Evolutionary conservation across 805 yeast species (phyloP).

Genomic region (Dipodascus geniculatus): DNA sequence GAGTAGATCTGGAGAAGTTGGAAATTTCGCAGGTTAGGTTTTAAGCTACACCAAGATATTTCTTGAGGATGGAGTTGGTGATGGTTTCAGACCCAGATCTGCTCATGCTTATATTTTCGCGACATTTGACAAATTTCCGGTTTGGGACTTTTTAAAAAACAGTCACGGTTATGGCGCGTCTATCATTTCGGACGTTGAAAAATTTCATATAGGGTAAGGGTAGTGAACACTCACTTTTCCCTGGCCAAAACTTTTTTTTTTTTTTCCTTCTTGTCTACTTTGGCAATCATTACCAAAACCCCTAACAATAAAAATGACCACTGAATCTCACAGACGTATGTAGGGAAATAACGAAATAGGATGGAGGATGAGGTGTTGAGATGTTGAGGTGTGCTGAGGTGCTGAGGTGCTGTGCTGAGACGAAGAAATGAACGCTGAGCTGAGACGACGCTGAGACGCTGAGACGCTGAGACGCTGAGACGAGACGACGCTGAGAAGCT

Average conservation of each 20-base stretch:
- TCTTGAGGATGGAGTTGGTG: background rate
- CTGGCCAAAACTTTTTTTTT: background rate
- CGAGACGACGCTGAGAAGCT: too few relatives aligned
- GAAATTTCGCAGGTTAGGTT: background rate
- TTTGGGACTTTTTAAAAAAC: background rate
- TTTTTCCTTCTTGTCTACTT: background rate
- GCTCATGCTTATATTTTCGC: background rate
- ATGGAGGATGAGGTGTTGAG: too few relatives aligned
- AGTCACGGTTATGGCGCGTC: background rate
- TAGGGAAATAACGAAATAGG: slow-evolving; percentile 16
- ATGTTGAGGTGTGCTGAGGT: too few relatives aligned
- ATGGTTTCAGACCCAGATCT: too few relatives aligned
- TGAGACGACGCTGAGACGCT: too few relatives aligned
- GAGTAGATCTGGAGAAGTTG: background rate
- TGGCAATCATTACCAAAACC: background rate
- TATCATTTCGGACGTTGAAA: background rate
- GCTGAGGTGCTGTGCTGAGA: too few relatives aligned
- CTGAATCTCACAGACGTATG: slow-evolving; percentile 97
- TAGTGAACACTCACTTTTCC: background rate
- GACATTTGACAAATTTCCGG: background rate
- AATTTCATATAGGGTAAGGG: background rate
- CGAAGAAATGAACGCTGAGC: too few relatives aligned
- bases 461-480: too few relatives aligned
- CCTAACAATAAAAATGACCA: slow-evolving; percentile 42
- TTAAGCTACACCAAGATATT: background rate